phyloP scores from a whole-genome alignment of 768 basidiomycete species.

The Collybia sp. region DNA sequence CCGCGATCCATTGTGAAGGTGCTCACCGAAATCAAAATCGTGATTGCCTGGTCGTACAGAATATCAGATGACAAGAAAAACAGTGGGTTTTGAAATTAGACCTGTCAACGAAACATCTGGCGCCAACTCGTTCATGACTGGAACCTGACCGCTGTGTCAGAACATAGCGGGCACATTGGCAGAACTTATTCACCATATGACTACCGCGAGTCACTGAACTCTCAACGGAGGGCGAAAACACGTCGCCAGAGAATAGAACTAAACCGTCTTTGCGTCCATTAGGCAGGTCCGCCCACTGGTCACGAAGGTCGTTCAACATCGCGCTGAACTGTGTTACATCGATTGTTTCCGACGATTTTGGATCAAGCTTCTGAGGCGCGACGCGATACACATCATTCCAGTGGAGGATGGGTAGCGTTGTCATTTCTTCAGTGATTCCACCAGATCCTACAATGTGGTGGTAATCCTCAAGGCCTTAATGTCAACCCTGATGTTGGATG shows the following conservation, averaged over 20 bases:
- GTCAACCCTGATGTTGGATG: no score
- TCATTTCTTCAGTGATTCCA: conserved; percentile 6
- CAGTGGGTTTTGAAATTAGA: conserved; percentile 27
- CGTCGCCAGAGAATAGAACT: conserved; percentile 83
- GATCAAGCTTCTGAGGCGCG: conserved; percentile 61
- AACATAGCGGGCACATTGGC: background rate
- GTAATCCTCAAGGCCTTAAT: no score
- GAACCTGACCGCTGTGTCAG: conserved; percentile 45
- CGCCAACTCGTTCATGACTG: conserved; percentile 77
- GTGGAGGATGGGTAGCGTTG: conserved; percentile 46
- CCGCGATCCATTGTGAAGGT: background rate
- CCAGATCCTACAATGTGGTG: no score
- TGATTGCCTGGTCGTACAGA: conserved; percentile 66
- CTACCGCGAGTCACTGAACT: conserved; percentile 85
- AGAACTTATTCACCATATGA: conserved; percentile 63
- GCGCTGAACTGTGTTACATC: conserved; percentile 86
- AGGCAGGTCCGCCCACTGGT: conserved; percentile 42
- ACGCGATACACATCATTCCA: conserved; percentile 88
- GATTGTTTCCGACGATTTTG: conserved; percentile 56
- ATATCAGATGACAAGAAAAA: background rate
- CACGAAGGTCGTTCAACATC: conserved; percentile 58
- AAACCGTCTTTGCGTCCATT: conserved; percentile 66
- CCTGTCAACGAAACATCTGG: conserved; percentile 80
- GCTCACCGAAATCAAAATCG: conserved; percentile 82
- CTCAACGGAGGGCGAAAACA: conserved; percentile 85